Percentiles rank a stretch among this genome's conserved stretches.
phyloP scores from a whole-genome alignment of 1,139 yeast species.

The Yamadazyma trypodendri region DNA sequence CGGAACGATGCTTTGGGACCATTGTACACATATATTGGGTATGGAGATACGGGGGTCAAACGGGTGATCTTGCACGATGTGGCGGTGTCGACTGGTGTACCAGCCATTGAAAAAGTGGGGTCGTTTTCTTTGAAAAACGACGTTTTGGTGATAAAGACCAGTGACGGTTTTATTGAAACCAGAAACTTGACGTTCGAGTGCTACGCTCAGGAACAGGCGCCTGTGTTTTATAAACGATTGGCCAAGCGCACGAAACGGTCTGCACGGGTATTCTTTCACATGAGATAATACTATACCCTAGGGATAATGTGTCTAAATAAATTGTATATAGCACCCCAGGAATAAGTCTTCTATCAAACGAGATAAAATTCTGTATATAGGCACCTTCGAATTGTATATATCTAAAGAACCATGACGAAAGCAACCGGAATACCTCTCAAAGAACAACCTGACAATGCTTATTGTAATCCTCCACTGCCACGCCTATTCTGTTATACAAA shows the following conservation, averaged over 20 bases:
- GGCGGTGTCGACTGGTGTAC: neutral
- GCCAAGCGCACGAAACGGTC: conserved; percentile 43
- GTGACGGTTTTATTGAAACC: conserved; percentile 40
- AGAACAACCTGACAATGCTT: conserved; percentile 49
- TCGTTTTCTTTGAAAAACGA: conserved; percentile 31
- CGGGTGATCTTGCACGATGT: conserved; percentile 50
- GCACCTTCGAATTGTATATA: no score
- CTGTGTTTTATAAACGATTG: conserved; percentile 40
- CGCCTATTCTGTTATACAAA: conserved; percentile 69
- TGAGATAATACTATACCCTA: no score
- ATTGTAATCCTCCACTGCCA: conserved; percentile 81
- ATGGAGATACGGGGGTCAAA: conserved; percentile 28
- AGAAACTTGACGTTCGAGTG: conserved; percentile 53
- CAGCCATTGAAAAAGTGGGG: conserved; percentile 34
- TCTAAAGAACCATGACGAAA: no score
- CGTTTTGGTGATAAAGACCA: conserved; percentile 39
- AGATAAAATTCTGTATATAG: no score
- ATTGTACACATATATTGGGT: conserved; percentile 45
- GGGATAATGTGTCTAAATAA: no score
- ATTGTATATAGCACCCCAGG: no score
- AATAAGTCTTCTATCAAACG: no score
- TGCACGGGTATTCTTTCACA: conserved; percentile 6
- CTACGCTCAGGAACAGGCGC: conserved; percentile 46
- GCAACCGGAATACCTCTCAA: no score
- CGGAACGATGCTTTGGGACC: conserved; percentile 59